A percentile compares a stretch with the other conserved stretches of the same genome.
Evolutionary conservation across 768 basidiomycete genomes (phyloP).

Genomic region (Boletellus ananas): DNA sequence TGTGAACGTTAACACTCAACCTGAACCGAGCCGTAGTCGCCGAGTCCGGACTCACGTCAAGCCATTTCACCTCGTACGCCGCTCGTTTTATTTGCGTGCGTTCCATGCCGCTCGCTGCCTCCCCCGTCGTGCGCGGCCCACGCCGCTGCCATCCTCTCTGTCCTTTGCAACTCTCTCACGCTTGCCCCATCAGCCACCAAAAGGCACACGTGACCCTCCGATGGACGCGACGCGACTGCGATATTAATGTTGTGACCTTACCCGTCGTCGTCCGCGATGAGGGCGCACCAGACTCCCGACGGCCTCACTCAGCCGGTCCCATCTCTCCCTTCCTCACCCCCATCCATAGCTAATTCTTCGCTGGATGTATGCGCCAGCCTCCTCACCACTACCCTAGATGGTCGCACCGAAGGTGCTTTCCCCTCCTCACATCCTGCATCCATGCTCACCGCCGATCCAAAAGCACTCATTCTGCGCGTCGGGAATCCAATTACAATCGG

Average conservation of each 20-base stretch:
- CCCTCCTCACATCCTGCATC: not conserved
- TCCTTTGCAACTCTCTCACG: not conserved
- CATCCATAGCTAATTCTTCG: constrained; percentile 4
- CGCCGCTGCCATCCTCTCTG: not conserved
- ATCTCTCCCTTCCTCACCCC: constrained; percentile 21
- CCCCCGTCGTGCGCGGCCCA: constrained; percentile 2
- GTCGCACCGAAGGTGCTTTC: constrained; percentile 58
- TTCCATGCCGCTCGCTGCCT: constrained; percentile 8
- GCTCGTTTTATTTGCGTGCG: not conserved
- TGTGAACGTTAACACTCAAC: constrained; percentile 10
- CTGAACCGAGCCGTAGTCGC: not conserved
- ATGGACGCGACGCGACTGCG: not conserved
- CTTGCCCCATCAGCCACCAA: not conserved
- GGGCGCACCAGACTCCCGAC: constrained; percentile 14
- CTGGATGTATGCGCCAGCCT: constrained; percentile 68
- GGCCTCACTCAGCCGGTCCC: constrained; percentile 29
- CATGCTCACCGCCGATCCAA: not conserved
- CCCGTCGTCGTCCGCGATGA: constrained; percentile 15
- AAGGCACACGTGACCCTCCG: not conserved
- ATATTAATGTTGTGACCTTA: not conserved
- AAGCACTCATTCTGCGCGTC: constrained; percentile 59
- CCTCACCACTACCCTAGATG: constrained; percentile 52
- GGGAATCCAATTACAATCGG: constrained; percentile 67
- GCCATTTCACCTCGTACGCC: not conserved
- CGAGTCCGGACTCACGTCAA: not conserved